Base-by-base conservation (phyloP, 805 yeast species). In the Huiozyma sinensis region DNA sequence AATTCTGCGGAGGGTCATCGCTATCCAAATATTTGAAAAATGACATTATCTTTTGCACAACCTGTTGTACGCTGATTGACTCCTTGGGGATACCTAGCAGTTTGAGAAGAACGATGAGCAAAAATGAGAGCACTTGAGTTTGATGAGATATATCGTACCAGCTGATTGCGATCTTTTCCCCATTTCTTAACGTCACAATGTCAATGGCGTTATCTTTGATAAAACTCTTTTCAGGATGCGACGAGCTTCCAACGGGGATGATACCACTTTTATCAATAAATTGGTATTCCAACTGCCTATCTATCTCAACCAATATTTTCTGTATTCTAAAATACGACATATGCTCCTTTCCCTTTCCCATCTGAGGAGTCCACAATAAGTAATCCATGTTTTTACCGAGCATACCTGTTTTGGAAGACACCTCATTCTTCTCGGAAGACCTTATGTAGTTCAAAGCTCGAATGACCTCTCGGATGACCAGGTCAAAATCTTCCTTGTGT, bases 81-180 rank as follows among this genome's bases (percentile, higher is more conserved):
- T 57, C 59, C 43, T 57, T 61, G 12, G 65, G 63, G 11, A 63
- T 48, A 29, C 65, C 63, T 27, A 63, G 44, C 11, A 63, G 46
- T 41, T 61, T 63, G 37, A 61, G 46, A 28, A 61, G 41, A 8
- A 61, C 65, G 32, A 61, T 61, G 8, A 63, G 41, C 27, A 61
- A 45, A 38, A 61, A 61, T 0, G 66, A 63, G 10, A 63, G 48
- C 1, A 60, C 67, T 49, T 63, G 67, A 1, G 65, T 60, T 43
- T 63, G 67, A 46, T 63, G 67, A 4, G 67, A 61, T 11, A 63
- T 63, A 43, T 63, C 67, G 46, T 63, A 63, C 67, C 67, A 63
- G 42, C 66, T 61, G 7, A 63, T 56, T 6, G 65, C 65, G 24
- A 63, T 51, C 17, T 49, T 48, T 38, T 58, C 57, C 4, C 58